Evolutionary conservation across 192 early-diverging fungal species (phyloP).

Genomic region (Phycomyces nitens): DNA sequence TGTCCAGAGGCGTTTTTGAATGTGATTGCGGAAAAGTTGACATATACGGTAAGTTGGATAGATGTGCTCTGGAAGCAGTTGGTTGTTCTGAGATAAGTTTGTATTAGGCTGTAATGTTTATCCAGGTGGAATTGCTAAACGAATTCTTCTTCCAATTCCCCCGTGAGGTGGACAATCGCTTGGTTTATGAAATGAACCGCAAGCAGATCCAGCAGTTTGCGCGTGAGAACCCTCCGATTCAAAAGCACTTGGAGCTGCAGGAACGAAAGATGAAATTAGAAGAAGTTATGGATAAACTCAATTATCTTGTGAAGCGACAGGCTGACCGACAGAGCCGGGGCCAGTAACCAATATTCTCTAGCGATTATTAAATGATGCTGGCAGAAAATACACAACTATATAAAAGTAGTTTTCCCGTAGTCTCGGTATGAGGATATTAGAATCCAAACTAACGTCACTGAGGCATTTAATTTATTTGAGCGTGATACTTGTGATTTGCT

Average conservation of each 20-base stretch:
- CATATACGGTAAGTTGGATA: constrained; percentile 59
- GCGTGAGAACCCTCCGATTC: constrained; percentile 80
- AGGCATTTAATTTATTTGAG: too few species aligned
- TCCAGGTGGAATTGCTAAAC: constrained; percentile 93
- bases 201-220: constrained; percentile 86
- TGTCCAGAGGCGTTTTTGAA: constrained; percentile 94
- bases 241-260: constrained; percentile 81
- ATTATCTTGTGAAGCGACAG: constrained; percentile 54
- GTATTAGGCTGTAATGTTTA: constrained; percentile 87
- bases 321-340: constrained; percentile 44
- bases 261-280: constrained; percentile 84
- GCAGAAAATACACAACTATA: too few species aligned
- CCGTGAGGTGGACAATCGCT: constrained; percentile 85
- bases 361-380: too few species aligned
- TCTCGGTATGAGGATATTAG: too few species aligned
- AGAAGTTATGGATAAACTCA: constrained; percentile 67
- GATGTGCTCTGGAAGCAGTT: constrained; percentile 1
- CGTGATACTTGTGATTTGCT: too few species aligned
- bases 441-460: too few species aligned
- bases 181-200: constrained; percentile 83
- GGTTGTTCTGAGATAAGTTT: not conserved
- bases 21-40: constrained; percentile 90
- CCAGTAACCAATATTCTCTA: not conserved
- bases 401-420: too few species aligned
- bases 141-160: constrained; percentile 99